phyloP scores from a whole-genome alignment of 345 rosid genomes.

The Euphorbia lathyris region DNA sequence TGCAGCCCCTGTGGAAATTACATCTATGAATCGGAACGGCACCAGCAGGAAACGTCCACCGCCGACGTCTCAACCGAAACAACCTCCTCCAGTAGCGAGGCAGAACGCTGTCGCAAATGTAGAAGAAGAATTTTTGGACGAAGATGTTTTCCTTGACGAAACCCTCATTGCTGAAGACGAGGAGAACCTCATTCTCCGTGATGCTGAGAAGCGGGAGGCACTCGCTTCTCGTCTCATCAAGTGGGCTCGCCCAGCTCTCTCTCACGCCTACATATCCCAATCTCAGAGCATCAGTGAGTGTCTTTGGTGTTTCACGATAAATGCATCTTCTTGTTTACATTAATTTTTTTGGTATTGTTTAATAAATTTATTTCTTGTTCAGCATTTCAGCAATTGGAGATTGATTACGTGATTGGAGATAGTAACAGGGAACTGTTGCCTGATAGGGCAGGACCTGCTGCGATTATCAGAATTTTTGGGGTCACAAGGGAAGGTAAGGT shows the following conservation, averaged over 20 bases:
- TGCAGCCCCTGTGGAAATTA: constrained; percentile 10
- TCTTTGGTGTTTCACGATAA: not conserved
- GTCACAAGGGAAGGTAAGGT: constrained; percentile 73
- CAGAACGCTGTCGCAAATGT: constrained; percentile 37
- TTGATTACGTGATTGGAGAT: constrained; percentile 76
- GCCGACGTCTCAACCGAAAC: constrained; percentile 35
- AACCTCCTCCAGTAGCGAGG: constrained; percentile 44
- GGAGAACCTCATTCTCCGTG: constrained; percentile 69
- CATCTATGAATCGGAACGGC: constrained; percentile 43
- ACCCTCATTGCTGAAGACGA: constrained; percentile 64
- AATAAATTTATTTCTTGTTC: constrained; percentile 5
- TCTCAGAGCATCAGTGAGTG: constrained; percentile 58
- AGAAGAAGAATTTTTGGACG: constrained; percentile 80
- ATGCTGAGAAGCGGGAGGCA: constrained; percentile 66
- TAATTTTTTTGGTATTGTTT: constrained; percentile 9
- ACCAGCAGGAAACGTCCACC: constrained; percentile 63
- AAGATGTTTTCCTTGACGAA: constrained; percentile 81
- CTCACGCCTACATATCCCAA: constrained; percentile 47
- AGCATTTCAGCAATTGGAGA: constrained; percentile 96
- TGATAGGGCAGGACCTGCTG: constrained; percentile 71
- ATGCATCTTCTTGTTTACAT: not conserved
- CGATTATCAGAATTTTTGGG: constrained; percentile 80
- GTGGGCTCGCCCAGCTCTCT: constrained; percentile 80
- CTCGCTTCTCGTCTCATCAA: constrained; percentile 54
- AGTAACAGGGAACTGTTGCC: constrained; percentile 54